These are phyloP conservation scores for Xerocomus potaroensis DNA, from an alignment of 768 basidiomycete species.

Conservation along the genomic window DNA sequence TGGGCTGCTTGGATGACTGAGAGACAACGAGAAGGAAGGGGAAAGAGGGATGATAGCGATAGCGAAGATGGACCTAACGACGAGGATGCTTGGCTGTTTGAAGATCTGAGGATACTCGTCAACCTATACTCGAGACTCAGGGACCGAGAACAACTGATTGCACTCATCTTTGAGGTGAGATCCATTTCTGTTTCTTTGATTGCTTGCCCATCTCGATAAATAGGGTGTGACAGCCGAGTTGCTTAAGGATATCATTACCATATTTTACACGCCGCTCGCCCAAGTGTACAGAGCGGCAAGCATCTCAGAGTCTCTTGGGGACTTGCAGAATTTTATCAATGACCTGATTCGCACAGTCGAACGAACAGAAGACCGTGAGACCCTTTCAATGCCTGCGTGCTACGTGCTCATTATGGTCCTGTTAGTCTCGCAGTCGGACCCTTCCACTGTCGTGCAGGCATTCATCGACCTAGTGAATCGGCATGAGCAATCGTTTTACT, in stretches of 20 bases:
- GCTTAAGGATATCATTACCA: conserved; percentile 97
- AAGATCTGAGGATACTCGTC: conserved; percentile 80
- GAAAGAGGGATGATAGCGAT: conserved; percentile 48
- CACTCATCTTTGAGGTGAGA: conserved; percentile 87
- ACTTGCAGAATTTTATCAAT: conserved; percentile 90
- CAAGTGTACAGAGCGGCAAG: conserved; percentile 97
- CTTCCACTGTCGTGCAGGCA: conserved; percentile 80
- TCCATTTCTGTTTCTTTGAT: not conserved
- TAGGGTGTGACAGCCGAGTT: conserved; percentile 94
- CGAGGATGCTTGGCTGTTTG: conserved; percentile 95
- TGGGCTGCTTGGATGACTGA: conserved; percentile 70
- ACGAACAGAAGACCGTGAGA: conserved; percentile 81
- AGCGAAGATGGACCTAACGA: conserved; percentile 91
- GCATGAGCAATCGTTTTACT: conserved; percentile 94
- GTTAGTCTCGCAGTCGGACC: conserved; percentile 78
- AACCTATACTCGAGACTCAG: conserved; percentile 73
- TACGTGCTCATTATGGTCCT: conserved; percentile 1
- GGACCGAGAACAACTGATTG: conserved; percentile 90
- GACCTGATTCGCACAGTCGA: conserved; percentile 96
- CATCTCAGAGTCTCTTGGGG: conserved; percentile 88
- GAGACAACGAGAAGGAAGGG: conserved; percentile 44
- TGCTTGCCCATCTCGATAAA: not conserved
- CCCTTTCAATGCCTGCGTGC: not conserved
- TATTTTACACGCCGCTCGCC: conserved; percentile 94
- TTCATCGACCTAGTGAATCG: conserved; percentile 92